Conservation (phyloP, 129 eudicot species). For the Chrysanthemum lavandulifolium region DNA sequence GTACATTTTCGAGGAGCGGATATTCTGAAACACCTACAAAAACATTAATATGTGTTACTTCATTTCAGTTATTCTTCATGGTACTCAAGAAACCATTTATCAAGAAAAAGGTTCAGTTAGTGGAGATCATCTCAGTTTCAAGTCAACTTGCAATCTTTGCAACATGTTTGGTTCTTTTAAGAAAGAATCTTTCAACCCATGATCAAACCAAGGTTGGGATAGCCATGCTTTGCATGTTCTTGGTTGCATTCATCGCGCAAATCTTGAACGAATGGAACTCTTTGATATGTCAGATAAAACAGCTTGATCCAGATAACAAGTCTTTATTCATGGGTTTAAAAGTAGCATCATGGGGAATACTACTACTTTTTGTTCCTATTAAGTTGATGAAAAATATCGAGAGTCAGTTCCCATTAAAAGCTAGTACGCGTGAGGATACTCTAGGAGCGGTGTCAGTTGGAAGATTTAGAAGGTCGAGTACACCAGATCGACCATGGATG, state of each 20-base stretch:
- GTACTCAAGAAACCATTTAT: constrained; percentile 94
- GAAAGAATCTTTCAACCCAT: constrained; percentile 35
- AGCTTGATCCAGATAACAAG: constrained; percentile 50
- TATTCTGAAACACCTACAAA: constrained; percentile 58
- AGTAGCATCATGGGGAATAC: constrained; percentile 61
- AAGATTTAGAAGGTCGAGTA: constrained; percentile 42
- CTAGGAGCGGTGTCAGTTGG: constrained; percentile 21
- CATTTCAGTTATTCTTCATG: constrained; percentile 89
- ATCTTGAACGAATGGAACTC: constrained; percentile 78
- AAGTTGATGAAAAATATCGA: constrained; percentile 45
- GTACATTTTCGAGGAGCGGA: constrained; percentile 48
- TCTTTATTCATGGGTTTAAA: constrained; percentile 54
- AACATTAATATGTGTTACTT: constrained; percentile 57
- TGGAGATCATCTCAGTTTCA: constrained; percentile 77
- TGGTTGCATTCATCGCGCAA: constrained; percentile 53
- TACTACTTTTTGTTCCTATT: constrained; percentile 53
- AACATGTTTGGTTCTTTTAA: constrained; percentile 48
- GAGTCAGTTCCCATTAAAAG: constrained; percentile 32
- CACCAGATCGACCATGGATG: constrained; percentile 67
- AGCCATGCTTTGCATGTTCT: constrained; percentile 55
- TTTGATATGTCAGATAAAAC: constrained; percentile 59
- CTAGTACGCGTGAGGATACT: constrained; percentile 8
- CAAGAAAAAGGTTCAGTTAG: constrained; percentile 81
- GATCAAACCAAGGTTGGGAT: constrained; percentile 56
- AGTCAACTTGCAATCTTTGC: constrained; percentile 66